phyloP scores from a whole-genome alignment of 345 rosid genomes.

The Camelina sativa region DNA sequence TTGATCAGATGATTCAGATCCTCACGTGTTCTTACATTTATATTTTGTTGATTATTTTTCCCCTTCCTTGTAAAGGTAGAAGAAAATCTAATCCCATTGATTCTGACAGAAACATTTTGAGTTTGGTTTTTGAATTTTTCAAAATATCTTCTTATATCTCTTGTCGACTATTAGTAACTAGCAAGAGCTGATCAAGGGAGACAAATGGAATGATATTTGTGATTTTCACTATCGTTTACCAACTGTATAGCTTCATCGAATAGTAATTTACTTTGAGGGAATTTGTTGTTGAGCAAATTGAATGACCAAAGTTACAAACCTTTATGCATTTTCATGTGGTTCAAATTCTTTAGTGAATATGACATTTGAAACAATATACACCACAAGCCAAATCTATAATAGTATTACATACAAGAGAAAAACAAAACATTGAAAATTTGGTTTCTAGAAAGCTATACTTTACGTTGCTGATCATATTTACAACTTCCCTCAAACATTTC shows the following conservation, averaged over 20 bases:
- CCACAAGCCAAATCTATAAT: conserved; percentile 20
- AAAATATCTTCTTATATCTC: not conserved
- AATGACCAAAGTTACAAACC: not conserved
- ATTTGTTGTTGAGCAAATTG: not conserved
- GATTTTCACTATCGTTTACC: not conserved
- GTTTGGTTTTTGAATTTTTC: conserved; percentile 9
- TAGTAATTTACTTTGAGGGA: not conserved
- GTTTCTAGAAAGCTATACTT: conserved; percentile 27
- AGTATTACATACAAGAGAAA: not conserved
- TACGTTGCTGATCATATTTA: conserved; percentile 34
- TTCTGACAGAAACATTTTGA: conserved; percentile 36
- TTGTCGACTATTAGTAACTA: not conserved
- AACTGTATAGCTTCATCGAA: not conserved
- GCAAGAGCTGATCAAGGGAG: no score
- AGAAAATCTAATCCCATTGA: conserved; percentile 46
- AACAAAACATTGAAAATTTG: conserved; percentile 13
- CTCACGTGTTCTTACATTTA: conserved; percentile 39
- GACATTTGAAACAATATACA: conserved; percentile 10
- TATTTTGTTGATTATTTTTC: conserved; percentile 41
- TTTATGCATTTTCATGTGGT: not conserved
- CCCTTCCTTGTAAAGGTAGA: conserved; percentile 45
- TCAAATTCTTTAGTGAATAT: not conserved
- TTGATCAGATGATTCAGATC: conserved; percentile 46
- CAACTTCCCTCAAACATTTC: conserved; percentile 22
- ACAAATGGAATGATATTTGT: not conserved